A percentile compares a stretch with the other conserved stretches of the same genome.
phyloP scores from a whole-genome alignment of 73 alveolate species.

The Paramecium octaurelia region DNA sequence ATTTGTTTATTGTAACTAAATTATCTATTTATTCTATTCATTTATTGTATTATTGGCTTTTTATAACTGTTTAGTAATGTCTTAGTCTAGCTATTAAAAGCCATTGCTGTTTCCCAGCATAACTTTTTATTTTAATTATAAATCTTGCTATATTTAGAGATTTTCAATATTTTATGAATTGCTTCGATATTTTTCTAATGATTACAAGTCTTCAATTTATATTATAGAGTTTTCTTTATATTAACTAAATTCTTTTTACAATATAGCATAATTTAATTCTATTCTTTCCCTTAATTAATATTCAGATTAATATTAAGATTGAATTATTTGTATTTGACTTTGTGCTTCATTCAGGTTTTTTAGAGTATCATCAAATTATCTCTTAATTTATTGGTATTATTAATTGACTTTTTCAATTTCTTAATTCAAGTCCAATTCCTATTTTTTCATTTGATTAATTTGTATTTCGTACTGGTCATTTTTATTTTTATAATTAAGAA shows the following conservation, averaged over 20 bases:
- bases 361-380: neutral
- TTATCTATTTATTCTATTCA: neutral
- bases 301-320: neutral
- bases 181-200: neutral
- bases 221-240: neutral
- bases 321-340: neutral
- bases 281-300: neutral
- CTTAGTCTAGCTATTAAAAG: neutral
- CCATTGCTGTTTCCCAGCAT: neutral
- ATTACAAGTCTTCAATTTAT: neutral
- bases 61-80: neutral
- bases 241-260: neutral
- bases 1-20: neutral
- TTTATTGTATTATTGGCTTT: neutral
- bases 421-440: neutral
- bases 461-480: neutral
- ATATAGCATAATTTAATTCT: slow-evolving; percentile 5
- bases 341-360: neutral
- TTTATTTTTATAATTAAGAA: neutral
- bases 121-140: too few species aligned
- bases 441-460: neutral
- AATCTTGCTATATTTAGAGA: neutral
- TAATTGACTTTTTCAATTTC: neutral
- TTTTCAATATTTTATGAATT: neutral
- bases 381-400: neutral